phyloP scores from a whole-genome alignment of 441 rosid species.

The Bruguiera hainesii region DNA sequence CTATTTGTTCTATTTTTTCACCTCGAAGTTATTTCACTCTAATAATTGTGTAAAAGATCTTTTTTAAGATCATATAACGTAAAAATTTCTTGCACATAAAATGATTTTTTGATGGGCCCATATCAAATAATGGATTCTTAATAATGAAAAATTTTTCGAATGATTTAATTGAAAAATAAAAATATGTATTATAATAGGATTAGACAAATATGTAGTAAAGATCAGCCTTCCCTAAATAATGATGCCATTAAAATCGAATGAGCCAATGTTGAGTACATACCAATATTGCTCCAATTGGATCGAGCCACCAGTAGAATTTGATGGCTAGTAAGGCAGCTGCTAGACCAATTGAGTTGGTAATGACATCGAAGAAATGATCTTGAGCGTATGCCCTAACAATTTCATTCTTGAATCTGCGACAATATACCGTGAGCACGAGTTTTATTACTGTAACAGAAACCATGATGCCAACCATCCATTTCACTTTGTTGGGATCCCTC shows the following conservation, averaged over 20 bases:
- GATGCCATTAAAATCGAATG: background rate
- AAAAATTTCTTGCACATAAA: too few species aligned
- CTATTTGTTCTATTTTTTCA: too few species aligned
- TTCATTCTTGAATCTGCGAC: constrained; percentile 58
- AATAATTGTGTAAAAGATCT: too few species aligned
- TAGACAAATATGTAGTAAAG: too few species aligned
- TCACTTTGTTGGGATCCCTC: constrained; percentile 45
- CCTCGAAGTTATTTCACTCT: too few species aligned
- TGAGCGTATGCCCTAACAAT: constrained; percentile 65
- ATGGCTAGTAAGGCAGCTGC: constrained; percentile 58
- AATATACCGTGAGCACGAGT: constrained; percentile 46
- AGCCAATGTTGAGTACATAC: constrained; percentile 29
- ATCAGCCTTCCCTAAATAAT: background rate
- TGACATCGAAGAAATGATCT: constrained; percentile 71
- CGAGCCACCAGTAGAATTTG: constrained; percentile 66
- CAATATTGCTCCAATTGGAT: constrained; percentile 62
- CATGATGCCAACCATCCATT: constrained; percentile 82
- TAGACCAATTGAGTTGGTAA: constrained; percentile 63
- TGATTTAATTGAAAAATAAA: too few species aligned
- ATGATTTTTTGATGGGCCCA: too few species aligned
- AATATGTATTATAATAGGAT: too few species aligned
- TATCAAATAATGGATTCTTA: too few species aligned
- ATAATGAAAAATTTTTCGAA: too few species aligned
- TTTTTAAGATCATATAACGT: too few species aligned
- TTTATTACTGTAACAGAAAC: constrained; percentile 49